Percentiles rank a stretch among this genome's conserved stretches.
Conservation (phyloP, 2,329 filamentous ascomycete species). For the Colletotrichum eremochloae region DNA sequence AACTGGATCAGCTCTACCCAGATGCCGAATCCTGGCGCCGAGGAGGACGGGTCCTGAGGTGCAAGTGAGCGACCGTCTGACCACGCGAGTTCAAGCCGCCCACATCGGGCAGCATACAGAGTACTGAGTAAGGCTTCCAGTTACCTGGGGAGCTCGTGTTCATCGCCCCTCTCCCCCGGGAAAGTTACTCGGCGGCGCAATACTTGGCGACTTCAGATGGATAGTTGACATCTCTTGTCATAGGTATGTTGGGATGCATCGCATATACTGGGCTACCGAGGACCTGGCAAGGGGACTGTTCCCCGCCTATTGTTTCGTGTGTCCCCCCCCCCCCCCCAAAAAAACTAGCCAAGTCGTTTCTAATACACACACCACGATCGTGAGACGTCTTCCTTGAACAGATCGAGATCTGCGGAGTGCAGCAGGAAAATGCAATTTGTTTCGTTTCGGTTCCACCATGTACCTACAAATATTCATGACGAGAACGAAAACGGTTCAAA, state of each 20-base stretch:
- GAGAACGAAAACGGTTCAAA: constrained; percentile 18
- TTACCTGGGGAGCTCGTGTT: not conserved
- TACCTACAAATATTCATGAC: not conserved
- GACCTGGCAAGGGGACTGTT: constrained; percentile 16
- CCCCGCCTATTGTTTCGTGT: constrained; percentile 34
- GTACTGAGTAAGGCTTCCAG: not conserved
- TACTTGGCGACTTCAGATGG: constrained; percentile 22
- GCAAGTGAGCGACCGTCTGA: not conserved
- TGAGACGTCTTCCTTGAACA: constrained; percentile 12
- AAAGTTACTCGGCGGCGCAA: constrained; percentile 20
- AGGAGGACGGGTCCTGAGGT: constrained; percentile 44
- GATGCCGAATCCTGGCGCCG: constrained; percentile 60
- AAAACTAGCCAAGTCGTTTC: constrained; percentile 6
- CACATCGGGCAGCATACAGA: not conserved
- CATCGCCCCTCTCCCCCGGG: not conserved
- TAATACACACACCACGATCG: constrained; percentile 29
- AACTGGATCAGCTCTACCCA: constrained; percentile 89
- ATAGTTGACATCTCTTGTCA: constrained; percentile 13
- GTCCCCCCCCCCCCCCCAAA: constrained; percentile 2
- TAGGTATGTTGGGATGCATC: constrained; percentile 25
- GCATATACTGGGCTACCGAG: not conserved
- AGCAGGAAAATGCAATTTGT: constrained; percentile 25
- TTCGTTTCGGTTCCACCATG: constrained; percentile 20
- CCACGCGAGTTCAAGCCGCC: not conserved
- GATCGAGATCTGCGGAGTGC: constrained; percentile 27